Evolutionary conservation across 208 protist species (phyloP), one percentile per base, ranked within the genome.

Genomic region (Leishmania mexicana): DNA sequence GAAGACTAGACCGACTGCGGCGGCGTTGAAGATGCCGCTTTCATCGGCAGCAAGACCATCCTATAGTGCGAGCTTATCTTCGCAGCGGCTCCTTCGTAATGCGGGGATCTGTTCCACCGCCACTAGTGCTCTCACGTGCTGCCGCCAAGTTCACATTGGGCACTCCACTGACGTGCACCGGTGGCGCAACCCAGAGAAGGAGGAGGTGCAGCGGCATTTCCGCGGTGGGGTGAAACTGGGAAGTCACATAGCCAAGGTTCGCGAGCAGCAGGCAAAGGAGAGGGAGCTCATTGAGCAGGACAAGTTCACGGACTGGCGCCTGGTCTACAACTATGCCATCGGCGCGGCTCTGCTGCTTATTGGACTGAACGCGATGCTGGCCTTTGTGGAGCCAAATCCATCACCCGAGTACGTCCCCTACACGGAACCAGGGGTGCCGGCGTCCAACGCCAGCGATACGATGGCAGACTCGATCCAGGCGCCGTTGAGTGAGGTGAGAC

Each of bases 341-440:
- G 88, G 78, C 49, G 45, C 75, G 1, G 90, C 84, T 38, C 40
- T 94, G 57, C 71, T 96, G 40, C 82, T 96, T 17, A 72, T 95
- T 17, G 64, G 76, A 3, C 79, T 94, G 45, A 93, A 93, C 64
- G 21, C 92, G 11, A n/a, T 94, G 19, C 73, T 94, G 67, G 89
- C 91, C n/a, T 88, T 83, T 38, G 91, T 93, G 42, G 81, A 89
- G 81, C 91, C 93, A 5, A 85, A 87, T 49, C 90, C 91, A 19
- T 89, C 90, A 5, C 91, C 93, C 13, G 87, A 91, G 81, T 96
- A 96, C 67, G 87, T 90, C 21, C 91, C 93, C 17, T 95, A 94
- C 76, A 84, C 74, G 24, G 80, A 87, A 40, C 49, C 78, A 21
- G 40, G 49, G 19, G 71, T 62, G 6, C n/a, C 75, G 19, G 45